Percentiles rank a stretch among this genome's conserved stretches.
Evolutionary conservation across 768 basidiomycete genomes (phyloP).

Genomic region (Boletus tomentosulus): DNA sequence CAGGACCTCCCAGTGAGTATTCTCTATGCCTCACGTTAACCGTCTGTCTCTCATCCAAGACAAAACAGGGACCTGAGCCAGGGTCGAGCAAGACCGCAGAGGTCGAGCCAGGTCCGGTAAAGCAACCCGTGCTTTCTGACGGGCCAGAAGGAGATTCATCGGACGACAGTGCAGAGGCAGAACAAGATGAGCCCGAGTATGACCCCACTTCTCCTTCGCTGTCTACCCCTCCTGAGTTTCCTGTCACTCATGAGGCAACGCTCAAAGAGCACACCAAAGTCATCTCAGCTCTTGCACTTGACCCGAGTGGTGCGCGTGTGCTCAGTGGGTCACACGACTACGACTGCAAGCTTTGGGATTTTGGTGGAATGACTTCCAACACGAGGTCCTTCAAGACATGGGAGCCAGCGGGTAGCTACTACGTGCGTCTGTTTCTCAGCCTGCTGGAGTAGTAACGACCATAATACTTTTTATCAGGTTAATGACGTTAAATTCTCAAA

Average conservation of each 20-base stretch:
- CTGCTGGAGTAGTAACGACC: background rate
- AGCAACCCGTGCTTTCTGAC: constrained; percentile 6
- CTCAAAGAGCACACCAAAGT: constrained; percentile 97
- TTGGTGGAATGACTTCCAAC: constrained; percentile 91
- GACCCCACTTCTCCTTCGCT: constrained; percentile 44
- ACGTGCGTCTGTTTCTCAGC: constrained; percentile 45
- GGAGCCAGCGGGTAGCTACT: constrained; percentile 92
- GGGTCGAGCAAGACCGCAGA: constrained; percentile 16
- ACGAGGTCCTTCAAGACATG: constrained; percentile 95
- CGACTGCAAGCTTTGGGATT: constrained; percentile 98
- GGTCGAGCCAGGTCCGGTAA: constrained; percentile 13
- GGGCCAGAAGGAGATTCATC: constrained; percentile 18
- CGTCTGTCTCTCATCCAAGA: constrained; percentile 10
- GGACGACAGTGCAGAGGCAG: constrained; percentile 22
- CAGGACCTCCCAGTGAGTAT: constrained; percentile 34
- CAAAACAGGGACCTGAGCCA: constrained; percentile 11
- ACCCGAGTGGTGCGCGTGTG: constrained; percentile 91
- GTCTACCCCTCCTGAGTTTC: constrained; percentile 53
- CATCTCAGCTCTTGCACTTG: constrained; percentile 85
- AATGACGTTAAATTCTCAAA: constrained; percentile 89
- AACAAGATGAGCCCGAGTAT: constrained; percentile 43
- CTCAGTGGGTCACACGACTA: constrained; percentile 95
- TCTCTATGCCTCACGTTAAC: constrained; percentile 22
- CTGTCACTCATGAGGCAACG: constrained; percentile 84
- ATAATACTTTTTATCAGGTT: constrained; percentile 46